These are phyloP conservation scores for Fraxinus nigra DNA, from an alignment of 305 asterid species.

Conservation along the genomic window DNA sequence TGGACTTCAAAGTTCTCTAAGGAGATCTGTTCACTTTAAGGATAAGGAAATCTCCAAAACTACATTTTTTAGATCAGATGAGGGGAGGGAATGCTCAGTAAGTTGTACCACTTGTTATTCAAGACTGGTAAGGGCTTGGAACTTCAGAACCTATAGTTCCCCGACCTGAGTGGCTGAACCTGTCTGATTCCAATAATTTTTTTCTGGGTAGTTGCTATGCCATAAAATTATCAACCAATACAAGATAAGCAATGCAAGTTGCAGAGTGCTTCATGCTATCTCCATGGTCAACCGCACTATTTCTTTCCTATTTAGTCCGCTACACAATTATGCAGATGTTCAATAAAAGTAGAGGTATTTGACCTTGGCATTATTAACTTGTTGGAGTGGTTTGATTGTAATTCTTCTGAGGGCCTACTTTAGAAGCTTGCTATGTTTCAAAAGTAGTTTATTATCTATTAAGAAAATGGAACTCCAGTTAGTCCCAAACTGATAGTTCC, in stretches of 20 bases:
- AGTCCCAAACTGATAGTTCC: not conserved
- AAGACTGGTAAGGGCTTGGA: conserved; percentile 11
- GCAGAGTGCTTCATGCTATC: not conserved
- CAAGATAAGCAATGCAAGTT: not conserved
- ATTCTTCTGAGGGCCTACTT: not conserved
- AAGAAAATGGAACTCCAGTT: not conserved
- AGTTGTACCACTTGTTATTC: not conserved
- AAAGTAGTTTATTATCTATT: not conserved
- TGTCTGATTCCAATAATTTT: not conserved
- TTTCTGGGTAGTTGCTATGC: not conserved
- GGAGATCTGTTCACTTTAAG: not conserved
- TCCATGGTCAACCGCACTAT: not conserved
- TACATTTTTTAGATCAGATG: not conserved
- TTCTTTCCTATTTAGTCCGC: not conserved
- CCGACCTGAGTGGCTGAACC: not conserved
- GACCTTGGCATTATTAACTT: not conserved
- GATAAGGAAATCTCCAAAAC: not conserved
- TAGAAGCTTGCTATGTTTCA: not conserved
- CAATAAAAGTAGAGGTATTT: not conserved
- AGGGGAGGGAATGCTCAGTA: not conserved
- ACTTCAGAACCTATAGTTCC: conserved; percentile 12
- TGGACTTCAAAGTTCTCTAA: conserved; percentile 4
- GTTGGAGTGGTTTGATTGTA: not conserved
- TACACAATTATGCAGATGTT: not conserved
- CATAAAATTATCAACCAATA: not conserved